A percentile compares a stretch with the other conserved stretches of the same genome.
These are phyloP conservation scores for Hygrophorus russula DNA, from an alignment of 768 basidiomycete genomes.

Conservation along the genomic window DNA sequence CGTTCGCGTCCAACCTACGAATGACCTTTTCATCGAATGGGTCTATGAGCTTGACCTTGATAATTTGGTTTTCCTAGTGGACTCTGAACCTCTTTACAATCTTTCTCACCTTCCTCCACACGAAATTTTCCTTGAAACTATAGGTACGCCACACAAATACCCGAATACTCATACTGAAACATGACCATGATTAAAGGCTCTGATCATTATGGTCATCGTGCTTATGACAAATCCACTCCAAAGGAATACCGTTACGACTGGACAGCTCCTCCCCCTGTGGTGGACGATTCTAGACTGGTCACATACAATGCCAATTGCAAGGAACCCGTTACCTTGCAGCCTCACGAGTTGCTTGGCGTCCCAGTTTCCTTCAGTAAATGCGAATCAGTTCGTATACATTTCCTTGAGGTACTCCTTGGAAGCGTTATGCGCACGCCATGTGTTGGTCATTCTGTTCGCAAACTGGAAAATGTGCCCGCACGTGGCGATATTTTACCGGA, in stretches of 20 bases:
- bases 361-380: not conserved
- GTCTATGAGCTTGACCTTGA: slow-evolving; percentile 19
- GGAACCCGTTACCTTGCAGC: not conserved
- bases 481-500: not conserved
- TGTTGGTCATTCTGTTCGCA: slow-evolving; percentile 3
- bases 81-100: slow-evolving; percentile 4
- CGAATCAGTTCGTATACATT: slow-evolving; percentile 8
- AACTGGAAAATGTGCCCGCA: slow-evolving; percentile 5
- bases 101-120: slow-evolving; percentile 9
- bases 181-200: not conserved
- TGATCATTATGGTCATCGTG: slow-evolving; percentile 12
- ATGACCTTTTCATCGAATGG: slow-evolving; percentile 17
- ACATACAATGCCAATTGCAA: slow-evolving; percentile 4
- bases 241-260: slow-evolving; percentile 11
- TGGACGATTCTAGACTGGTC: slow-evolving; percentile 5
- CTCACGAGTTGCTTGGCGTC: slow-evolving; percentile 2
- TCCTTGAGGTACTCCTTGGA: slow-evolving; percentile 11
- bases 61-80: slow-evolving; percentile 14
- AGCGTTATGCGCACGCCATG: slow-evolving; percentile 1
- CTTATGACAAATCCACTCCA: slow-evolving; percentile 7
- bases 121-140: slow-evolving; percentile 8
- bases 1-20: slow-evolving; percentile 3
- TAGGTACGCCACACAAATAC: not conserved
- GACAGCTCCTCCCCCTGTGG: slow-evolving; percentile 9
- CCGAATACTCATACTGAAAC: too few relatives aligned